Evolutionary conservation across 441 rosid genomes (phyloP).

Genomic region (Geranium incanum): DNA sequence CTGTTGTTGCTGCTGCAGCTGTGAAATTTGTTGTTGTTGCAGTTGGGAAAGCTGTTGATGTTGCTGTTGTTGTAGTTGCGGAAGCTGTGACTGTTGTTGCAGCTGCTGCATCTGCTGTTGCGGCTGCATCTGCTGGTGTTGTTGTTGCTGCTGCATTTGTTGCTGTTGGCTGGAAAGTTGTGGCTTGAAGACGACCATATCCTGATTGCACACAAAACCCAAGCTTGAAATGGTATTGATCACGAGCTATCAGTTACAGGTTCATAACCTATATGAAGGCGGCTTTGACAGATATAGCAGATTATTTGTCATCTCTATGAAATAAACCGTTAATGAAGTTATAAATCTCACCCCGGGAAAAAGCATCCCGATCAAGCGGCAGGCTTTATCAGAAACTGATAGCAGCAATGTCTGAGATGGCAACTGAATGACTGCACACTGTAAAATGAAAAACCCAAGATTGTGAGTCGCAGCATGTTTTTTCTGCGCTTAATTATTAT

Average conservation of each 20-base stretch:
- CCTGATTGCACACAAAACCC: constrained; percentile 36
- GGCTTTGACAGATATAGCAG: neutral
- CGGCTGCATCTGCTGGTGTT: constrained; percentile 23
- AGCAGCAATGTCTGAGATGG: constrained; percentile 89
- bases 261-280: neutral
- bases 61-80: constrained; percentile 30
- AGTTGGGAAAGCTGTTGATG: constrained; percentile 30
- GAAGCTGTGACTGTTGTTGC: constrained; percentile 36
- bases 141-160: constrained; percentile 33
- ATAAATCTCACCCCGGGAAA: constrained; percentile 81
- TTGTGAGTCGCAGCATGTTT: neutral
- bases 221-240: neutral
- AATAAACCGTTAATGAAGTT: constrained; percentile 10
- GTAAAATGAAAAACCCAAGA: constrained; percentile 18
- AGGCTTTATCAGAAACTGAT: constrained; percentile 91
- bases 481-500: constrained; percentile 2
- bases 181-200: constrained; percentile 90
- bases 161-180: constrained; percentile 71
- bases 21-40: constrained; percentile 28
- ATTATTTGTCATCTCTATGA: neutral
- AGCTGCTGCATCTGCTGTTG: constrained; percentile 33
- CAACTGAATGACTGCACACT: constrained; percentile 97
- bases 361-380: constrained; percentile 94
- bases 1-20: constrained; percentile 24
- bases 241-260: too few relatives aligned